Base-by-base conservation (phyloP, 2,329 filamentous ascomycete genomes). In the Graphium sp. region DNA sequence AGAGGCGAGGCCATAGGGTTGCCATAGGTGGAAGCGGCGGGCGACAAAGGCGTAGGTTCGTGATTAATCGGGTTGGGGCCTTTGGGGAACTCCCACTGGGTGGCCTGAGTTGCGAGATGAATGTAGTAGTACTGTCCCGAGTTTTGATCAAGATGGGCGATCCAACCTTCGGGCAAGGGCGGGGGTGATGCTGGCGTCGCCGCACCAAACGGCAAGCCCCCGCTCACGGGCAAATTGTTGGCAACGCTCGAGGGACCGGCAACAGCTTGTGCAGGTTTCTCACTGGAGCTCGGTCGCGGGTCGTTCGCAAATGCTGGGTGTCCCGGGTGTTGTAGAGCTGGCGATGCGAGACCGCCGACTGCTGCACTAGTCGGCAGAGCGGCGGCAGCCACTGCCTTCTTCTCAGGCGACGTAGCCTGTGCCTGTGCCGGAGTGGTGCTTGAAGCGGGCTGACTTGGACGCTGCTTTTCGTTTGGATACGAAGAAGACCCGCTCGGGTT, bases 61-160 rank as follows among this genome's bases (percentile, higher is more conserved):
- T 92, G 68, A 36, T 82, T 80, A 30, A 94, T 62, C 1, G 87
- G 87, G 15, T 83, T 93, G 1, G 85, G 85, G 0, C 87, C 87
- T 53, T 94, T 95, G 17, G 89, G 89, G 40, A 95, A 95, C 45
- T 98, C 89, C 89, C 89, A 98, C 47, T 98, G 89, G 1, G 89
- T 98, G 3, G 85, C 83, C 47, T 95, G 89, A 1, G 82, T 85
- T 2, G 85, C 80, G 18, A 98, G 64, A 49, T 98, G 89, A 34
- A 98, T 98, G 45, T 98, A 98, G 51, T 98, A 98, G 52, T 95
- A 98, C 46, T 95, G 87, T 2, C 89, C 89, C 3, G 87, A 95
- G 46, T 80, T 93, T 39, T 83, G 80, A 47, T 98, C 89, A 5
- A 95, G 63, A 49, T 95, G 89, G 13, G 89, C 83, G 44, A 98